Evolutionary conservation across 805 yeast species (phyloP).

Genomic region (Myxozyma geophila): DNA sequence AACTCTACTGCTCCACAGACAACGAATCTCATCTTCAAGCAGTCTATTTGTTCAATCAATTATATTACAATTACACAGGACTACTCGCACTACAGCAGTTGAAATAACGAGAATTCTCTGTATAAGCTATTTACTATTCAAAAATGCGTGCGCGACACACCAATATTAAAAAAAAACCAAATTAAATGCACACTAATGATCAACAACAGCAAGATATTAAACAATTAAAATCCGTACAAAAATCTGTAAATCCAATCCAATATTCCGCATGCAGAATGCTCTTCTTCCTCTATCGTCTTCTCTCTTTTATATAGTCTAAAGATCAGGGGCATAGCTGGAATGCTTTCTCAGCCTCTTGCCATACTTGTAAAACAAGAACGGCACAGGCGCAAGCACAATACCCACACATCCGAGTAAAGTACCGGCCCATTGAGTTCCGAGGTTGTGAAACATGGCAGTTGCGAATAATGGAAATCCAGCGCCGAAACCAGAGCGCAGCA

Average conservation of each 20-base stretch:
- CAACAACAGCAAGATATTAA: background rate
- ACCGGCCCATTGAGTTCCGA: slow-evolving; percentile 83
- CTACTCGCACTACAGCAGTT: too few species aligned
- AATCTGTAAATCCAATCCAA: background rate
- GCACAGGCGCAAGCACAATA: slow-evolving; percentile 64
- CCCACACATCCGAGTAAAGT: slow-evolving; percentile 68
- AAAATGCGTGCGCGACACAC: too few species aligned
- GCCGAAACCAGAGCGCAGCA: slow-evolving; percentile 69
- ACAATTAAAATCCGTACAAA: background rate
- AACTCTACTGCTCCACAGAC: too few species aligned
- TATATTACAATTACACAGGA: too few species aligned
- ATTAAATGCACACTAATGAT: too few species aligned
- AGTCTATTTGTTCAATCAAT: too few species aligned
- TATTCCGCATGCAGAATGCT: background rate
- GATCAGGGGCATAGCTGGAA: slow-evolving; percentile 31
- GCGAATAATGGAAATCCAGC: slow-evolving; percentile 77
- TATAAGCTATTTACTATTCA: too few species aligned
- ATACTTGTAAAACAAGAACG: slow-evolving; percentile 63
- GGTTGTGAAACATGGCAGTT: slow-evolving; percentile 64
- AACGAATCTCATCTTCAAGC: too few species aligned
- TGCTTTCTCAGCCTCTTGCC: slow-evolving; percentile 50
- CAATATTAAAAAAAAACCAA: too few species aligned
- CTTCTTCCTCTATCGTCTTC: background rate
- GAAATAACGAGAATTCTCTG: too few species aligned
- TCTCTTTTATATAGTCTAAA: background rate